Evolutionary conservation across 257 asterid genomes (phyloP).

Genomic region (Nicotiana tomentosiformis): DNA sequence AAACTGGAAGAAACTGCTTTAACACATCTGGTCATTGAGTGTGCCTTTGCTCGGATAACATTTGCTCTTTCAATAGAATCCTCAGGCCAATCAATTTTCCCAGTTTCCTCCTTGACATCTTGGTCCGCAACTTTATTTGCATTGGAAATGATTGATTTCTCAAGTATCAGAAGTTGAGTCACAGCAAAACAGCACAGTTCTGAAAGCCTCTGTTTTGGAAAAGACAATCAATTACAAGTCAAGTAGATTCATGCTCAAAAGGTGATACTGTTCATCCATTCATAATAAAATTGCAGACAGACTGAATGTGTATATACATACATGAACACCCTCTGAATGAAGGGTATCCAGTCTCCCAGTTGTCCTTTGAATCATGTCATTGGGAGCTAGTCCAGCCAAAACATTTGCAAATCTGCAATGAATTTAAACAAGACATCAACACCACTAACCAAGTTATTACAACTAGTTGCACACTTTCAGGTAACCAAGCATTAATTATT

Average conservation of each 20-base stretch:
- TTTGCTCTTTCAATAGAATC: slow-evolving; percentile 78
- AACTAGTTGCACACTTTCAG: background rate
- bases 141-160: slow-evolving; percentile 57
- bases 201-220: slow-evolving; percentile 66
- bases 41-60: slow-evolving; percentile 56
- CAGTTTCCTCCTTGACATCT: slow-evolving; percentile 49
- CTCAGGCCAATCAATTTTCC: slow-evolving; percentile 76
- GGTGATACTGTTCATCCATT: background rate
- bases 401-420: slow-evolving; percentile 71
- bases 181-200: slow-evolving; percentile 91
- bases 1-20: slow-evolving; percentile 69
- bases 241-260: background rate
- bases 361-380: slow-evolving; percentile 65
- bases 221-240: slow-evolving; percentile 15
- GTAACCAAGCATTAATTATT: background rate
- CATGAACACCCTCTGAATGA: slow-evolving; percentile 97
- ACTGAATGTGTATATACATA: slow-evolving; percentile 28
- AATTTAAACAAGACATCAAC: background rate
- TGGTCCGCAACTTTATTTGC: slow-evolving; percentile 48
- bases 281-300: background rate
- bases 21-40: slow-evolving; percentile 51
- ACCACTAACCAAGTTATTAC: background rate
- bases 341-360: slow-evolving; percentile 84
- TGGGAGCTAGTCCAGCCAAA: slow-evolving; percentile 69
- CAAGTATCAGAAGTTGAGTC: slow-evolving; percentile 72